A percentile compares a stretch with the other conserved stretches of the same genome.
Conservation (phyloP, 805 yeast genomes). For the Metschnikowia aberdeeniae region DNA sequence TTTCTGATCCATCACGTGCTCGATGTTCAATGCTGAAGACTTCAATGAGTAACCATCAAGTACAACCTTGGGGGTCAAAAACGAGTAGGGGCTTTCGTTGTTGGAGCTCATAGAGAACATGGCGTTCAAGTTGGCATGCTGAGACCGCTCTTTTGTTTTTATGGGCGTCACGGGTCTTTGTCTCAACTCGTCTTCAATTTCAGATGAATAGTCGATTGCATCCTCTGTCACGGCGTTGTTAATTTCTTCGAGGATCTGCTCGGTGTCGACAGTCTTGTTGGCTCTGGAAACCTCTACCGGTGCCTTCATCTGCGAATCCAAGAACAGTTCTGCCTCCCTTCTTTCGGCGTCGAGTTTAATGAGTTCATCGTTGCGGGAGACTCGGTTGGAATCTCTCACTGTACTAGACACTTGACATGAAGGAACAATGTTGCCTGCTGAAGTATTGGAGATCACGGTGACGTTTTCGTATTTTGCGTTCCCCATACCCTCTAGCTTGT, state of each 20-base stretch:
- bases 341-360: slow-evolving; percentile 1
- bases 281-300: slow-evolving; percentile 5
- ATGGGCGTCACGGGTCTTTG: slow-evolving; percentile 33
- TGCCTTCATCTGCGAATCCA: not conserved
- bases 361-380: slow-evolving; percentile 1
- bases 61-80: slow-evolving; percentile 26
- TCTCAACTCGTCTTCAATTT: slow-evolving; percentile 16
- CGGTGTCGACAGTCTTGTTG: slow-evolving; percentile 20
- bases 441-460: not conserved
- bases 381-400: not conserved
- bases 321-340: slow-evolving; percentile 1
- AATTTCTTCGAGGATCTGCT: slow-evolving; percentile 37
- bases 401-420: not conserved
- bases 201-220: slow-evolving; percentile 23
- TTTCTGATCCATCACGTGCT: slow-evolving; percentile 40
- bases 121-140: slow-evolving; percentile 14
- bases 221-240: slow-evolving; percentile 39
- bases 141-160: slow-evolving; percentile 12
- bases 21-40: slow-evolving; percentile 31
- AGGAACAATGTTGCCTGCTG: not conserved
- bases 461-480: not conserved
- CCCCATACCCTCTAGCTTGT: slow-evolving; percentile 69
- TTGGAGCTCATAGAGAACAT: slow-evolving; percentile 7
- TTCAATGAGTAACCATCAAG: slow-evolving; percentile 34
- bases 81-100: slow-evolving; percentile 12